Conservation (phyloP, 2,329 filamentous ascomycete genomes). For the Sporothrix schenckii region DNA sequence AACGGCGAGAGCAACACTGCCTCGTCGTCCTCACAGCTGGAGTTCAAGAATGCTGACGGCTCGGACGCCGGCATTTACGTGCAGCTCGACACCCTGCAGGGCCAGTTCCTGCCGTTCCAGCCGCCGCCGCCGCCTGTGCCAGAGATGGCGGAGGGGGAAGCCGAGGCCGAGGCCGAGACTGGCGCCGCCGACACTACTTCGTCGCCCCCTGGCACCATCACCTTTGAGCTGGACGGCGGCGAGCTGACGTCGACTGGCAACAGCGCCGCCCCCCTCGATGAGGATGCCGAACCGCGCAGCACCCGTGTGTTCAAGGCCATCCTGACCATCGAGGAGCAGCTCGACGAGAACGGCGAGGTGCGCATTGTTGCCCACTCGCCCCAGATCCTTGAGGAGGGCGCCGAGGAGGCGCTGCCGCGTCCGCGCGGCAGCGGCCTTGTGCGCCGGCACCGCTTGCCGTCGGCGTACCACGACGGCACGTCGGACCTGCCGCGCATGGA, state of each 20-base stretch:
- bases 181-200: not conserved
- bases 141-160: conserved; percentile 44
- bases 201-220: conserved; percentile 4
- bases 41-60: conserved; percentile 60
- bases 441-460: conserved; percentile 21
- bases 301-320: conserved; percentile 65
- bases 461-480: conserved; percentile 9
- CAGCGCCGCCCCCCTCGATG: conserved; percentile 38
- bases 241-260: conserved; percentile 36
- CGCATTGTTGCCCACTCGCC: conserved; percentile 65
- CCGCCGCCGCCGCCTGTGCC: conserved; percentile 79
- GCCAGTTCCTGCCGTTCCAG: conserved; percentile 76
- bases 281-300: conserved; percentile 44
- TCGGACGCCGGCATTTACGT: conserved; percentile 63
- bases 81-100: conserved; percentile 69
- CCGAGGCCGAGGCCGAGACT: conserved; percentile 36
- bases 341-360: conserved; percentile 61
- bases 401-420: conserved; percentile 48
- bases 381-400: conserved; percentile 45
- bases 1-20: conserved; percentile 49
- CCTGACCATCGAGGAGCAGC: conserved; percentile 69
- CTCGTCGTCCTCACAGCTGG: conserved; percentile 54
- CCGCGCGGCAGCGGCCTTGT: conserved; percentile 35
- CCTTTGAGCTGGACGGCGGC: conserved; percentile 44
- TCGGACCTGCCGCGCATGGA: conserved; percentile 58